Evolutionary conservation across 2,329 filamentous ascomycete species (phyloP).

Genomic region (Ophiocordyceps australis): DNA sequence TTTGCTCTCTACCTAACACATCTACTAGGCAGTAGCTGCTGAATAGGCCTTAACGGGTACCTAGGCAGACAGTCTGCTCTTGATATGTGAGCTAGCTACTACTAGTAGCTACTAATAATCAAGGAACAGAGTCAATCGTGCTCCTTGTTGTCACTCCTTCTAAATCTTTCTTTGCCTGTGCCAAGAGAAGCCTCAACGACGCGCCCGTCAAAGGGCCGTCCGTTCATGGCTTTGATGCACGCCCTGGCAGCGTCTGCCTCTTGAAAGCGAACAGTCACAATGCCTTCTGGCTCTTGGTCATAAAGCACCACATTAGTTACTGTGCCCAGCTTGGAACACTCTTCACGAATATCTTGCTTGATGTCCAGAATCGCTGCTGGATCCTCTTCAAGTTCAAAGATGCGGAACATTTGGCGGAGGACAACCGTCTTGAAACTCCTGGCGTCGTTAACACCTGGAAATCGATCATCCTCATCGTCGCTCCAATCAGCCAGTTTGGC

Average conservation of each 20-base stretch:
- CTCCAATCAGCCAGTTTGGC: constrained; percentile 83
- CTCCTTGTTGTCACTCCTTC: no score
- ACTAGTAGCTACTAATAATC: no score
- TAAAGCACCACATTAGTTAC: constrained; percentile 87
- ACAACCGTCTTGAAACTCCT: constrained; percentile 76
- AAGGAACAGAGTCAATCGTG: no score
- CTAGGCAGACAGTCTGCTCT: no score
- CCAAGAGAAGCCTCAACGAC: constrained; percentile 54
- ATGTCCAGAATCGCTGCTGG: constrained; percentile 72
- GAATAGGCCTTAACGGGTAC: no score
- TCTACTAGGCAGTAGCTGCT: no score
- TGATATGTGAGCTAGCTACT: no score
- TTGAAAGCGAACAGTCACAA: constrained; percentile 71
- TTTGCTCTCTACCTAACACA: no score
- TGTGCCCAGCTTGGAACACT: constrained; percentile 69
- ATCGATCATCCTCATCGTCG: constrained; percentile 61
- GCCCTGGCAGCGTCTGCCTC: constrained; percentile 50
- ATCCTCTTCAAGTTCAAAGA: constrained; percentile 71
- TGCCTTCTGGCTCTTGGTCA: constrained; percentile 68
- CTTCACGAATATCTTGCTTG: constrained; percentile 83
- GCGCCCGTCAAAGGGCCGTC: constrained; percentile 59
- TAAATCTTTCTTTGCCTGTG: constrained; percentile 54
- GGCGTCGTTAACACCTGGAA: constrained; percentile 28
- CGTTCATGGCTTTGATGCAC: constrained; percentile 62
- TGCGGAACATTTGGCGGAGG: constrained; percentile 83